Evolutionary conservation across 2,329 filamentous ascomycete genomes (phyloP).

Genomic region (Scolecobasidium constrictum): DNA sequence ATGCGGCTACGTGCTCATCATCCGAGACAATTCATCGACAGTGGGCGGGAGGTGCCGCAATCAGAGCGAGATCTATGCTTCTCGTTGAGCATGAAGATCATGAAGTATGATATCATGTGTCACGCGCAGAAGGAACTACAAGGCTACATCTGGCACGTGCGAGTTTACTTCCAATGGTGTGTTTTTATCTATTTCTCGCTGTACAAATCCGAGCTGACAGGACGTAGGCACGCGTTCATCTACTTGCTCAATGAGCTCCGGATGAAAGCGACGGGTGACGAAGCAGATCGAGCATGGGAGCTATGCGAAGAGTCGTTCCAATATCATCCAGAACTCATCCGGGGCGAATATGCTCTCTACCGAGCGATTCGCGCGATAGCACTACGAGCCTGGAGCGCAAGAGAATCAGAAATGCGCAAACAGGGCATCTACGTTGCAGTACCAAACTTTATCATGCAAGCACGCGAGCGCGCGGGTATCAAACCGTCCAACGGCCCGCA

Average conservation of each 20-base stretch:
- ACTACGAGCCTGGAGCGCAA: slow-evolving; percentile 33
- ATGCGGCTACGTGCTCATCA: slow-evolving; percentile 37
- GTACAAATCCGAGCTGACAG: slow-evolving; percentile 23
- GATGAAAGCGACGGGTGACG: slow-evolving; percentile 15
- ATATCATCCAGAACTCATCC: slow-evolving; percentile 30
- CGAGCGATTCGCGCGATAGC: slow-evolving; percentile 32
- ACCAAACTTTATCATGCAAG: neutral
- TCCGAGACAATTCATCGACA: slow-evolving; percentile 25
- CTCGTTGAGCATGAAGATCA: slow-evolving; percentile 27
- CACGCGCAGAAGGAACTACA: slow-evolving; percentile 28
- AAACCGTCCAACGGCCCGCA: neutral
- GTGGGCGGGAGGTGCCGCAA: slow-evolving; percentile 17
- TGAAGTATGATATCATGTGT: slow-evolving; percentile 29
- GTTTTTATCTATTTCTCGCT: slow-evolving; percentile 39
- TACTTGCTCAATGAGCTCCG: slow-evolving; percentile 30
- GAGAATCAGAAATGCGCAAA: neutral
- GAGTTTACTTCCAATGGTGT: slow-evolving; percentile 41
- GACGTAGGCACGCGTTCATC: slow-evolving; percentile 40
- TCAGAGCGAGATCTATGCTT: slow-evolving; percentile 30
- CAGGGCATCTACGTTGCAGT: neutral
- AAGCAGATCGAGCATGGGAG: slow-evolving; percentile 31
- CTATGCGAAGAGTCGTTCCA: slow-evolving; percentile 32
- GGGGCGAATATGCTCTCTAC: slow-evolving; percentile 28
- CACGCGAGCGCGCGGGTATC: neutral
- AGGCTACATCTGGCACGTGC: slow-evolving; percentile 35